Percentiles rank a stretch among this genome's conserved stretches.
Evolutionary conservation across 1,284 basidiomycete species (phyloP).

Genomic region (Abortiporus biennis): DNA sequence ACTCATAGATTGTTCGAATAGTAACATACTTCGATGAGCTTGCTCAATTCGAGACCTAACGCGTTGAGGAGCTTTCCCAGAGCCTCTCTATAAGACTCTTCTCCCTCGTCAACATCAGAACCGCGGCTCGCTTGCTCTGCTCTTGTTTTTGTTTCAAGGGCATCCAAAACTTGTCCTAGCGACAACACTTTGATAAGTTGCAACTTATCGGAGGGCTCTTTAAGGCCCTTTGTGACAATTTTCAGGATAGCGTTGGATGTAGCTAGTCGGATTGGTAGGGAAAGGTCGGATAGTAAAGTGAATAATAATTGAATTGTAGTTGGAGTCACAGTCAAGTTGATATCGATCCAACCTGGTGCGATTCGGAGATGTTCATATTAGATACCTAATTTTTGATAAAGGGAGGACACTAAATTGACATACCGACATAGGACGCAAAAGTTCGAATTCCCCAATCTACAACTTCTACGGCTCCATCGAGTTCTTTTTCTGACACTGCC

Average conservation of each 20-base stretch:
- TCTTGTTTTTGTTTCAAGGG: conserved; percentile 75
- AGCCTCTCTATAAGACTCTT: conserved; percentile 85
- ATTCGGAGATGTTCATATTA: not conserved
- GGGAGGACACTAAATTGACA: conserved; percentile 31
- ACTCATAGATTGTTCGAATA: conserved; percentile 4
- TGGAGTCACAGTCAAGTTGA: conserved; percentile 91
- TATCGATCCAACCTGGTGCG: conserved; percentile 90
- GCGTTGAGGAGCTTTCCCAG: conserved; percentile 83
- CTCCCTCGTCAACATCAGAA: conserved; percentile 65
- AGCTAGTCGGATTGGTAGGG: conserved; percentile 77
- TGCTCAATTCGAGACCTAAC: conserved; percentile 81
- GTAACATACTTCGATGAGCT: conserved; percentile 71
- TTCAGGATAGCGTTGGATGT: conserved; percentile 78
- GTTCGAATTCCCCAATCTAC: conserved; percentile 89
- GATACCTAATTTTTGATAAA: not conserved
- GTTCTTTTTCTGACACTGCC: conserved; percentile 37
- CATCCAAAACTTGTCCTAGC: conserved; percentile 73
- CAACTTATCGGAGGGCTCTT: conserved; percentile 88
- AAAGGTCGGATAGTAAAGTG: conserved; percentile 76
- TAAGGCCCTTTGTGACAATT: conserved; percentile 89
- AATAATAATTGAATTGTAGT: conserved; percentile 86
- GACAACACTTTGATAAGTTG: conserved; percentile 89
- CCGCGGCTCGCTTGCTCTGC: conserved; percentile 61
- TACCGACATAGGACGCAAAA: conserved; percentile 92
- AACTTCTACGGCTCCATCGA: conserved; percentile 67